Evolutionary conservation across 164 flowering plant species (phyloP).

Genomic region (Macadamia integrifolia): DNA sequence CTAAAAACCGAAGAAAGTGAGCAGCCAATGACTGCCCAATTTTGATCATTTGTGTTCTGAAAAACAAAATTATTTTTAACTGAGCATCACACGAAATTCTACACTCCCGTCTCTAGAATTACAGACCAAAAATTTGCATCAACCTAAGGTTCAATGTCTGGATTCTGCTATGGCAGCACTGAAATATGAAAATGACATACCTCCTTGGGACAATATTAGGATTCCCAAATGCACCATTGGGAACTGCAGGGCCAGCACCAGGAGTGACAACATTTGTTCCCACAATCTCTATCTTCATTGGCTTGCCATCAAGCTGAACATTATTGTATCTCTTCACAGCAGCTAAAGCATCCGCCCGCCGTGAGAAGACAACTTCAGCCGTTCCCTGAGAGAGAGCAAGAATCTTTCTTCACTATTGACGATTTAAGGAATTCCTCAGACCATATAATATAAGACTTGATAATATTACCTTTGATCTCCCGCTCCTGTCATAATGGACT

Average conservation of each 20-base stretch:
- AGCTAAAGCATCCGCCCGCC: slow-evolving; percentile 65
- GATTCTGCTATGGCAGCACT: not conserved
- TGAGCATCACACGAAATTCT: too few relatives aligned
- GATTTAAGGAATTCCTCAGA: slow-evolving; percentile 14
- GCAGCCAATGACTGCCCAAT: too few relatives aligned
- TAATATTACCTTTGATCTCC: slow-evolving; percentile 87
- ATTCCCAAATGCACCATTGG: slow-evolving; percentile 45
- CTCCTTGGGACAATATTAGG: slow-evolving; percentile 45
- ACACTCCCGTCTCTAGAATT: too few relatives aligned
- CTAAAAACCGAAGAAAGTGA: too few relatives aligned
- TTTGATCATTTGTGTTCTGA: too few relatives aligned
- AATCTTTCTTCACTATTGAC: slow-evolving; percentile 18
- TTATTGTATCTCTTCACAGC: slow-evolving; percentile 92
- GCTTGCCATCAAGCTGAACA: slow-evolving; percentile 99
- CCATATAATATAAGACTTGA: slow-evolving; percentile 16
- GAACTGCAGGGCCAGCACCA: slow-evolving; percentile 30
- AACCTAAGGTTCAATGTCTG: too few relatives aligned
- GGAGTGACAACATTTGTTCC: slow-evolving; percentile 67
- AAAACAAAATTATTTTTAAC: too few relatives aligned
- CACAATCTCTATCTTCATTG: slow-evolving; percentile 97
- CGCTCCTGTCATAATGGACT: slow-evolving; percentile 89
- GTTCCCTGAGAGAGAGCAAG: slow-evolving; percentile 57
- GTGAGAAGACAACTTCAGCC: slow-evolving; percentile 75
- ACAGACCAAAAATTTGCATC: too few relatives aligned
- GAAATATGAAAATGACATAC: slow-evolving; percentile 17